Evolutionary conservation across 345 rosid genomes (phyloP).

Genomic region (Eucalyptus polyanthemos): DNA sequence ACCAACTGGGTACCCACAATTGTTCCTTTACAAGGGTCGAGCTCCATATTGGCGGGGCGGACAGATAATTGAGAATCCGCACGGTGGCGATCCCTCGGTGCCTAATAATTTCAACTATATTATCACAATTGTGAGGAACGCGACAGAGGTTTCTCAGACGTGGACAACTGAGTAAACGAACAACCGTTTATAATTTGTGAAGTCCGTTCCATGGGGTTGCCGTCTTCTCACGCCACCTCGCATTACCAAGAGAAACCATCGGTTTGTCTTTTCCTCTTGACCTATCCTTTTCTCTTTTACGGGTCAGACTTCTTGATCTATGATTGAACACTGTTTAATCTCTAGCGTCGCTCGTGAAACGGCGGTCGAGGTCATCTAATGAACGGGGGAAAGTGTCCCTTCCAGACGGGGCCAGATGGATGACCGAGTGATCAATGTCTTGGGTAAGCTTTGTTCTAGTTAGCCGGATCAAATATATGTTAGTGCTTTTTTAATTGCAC

Average conservation of each 20-base stretch:
- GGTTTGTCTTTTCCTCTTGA: background rate
- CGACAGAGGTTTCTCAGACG: conserved; percentile 11
- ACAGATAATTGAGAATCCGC: conserved; percentile 47
- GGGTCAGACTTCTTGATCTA: background rate
- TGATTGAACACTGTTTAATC: background rate
- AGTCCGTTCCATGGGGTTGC: background rate
- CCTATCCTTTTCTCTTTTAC: background rate
- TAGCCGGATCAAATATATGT: background rate
- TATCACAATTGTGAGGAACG: conserved; percentile 6
- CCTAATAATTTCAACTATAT: conserved; percentile 7
- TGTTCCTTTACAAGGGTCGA: conserved; percentile 22
- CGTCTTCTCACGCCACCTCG: background rate
- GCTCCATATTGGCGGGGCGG: conserved; percentile 31
- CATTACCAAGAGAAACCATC: background rate
- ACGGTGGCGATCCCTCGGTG: conserved; percentile 11
- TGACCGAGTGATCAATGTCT: too few relatives aligned
- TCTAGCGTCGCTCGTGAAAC: background rate
- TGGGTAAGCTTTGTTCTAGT: background rate
- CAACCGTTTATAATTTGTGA: background rate
- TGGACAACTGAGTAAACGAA: background rate
- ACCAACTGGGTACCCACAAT: conserved; percentile 35
- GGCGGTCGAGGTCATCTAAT: background rate
- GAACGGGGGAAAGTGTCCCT: background rate
- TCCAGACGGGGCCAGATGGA: background rate
- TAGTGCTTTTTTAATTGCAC: background rate